Conservation (phyloP, 805 yeast genomes). For the Blastobotrys chiropterorum region DNA sequence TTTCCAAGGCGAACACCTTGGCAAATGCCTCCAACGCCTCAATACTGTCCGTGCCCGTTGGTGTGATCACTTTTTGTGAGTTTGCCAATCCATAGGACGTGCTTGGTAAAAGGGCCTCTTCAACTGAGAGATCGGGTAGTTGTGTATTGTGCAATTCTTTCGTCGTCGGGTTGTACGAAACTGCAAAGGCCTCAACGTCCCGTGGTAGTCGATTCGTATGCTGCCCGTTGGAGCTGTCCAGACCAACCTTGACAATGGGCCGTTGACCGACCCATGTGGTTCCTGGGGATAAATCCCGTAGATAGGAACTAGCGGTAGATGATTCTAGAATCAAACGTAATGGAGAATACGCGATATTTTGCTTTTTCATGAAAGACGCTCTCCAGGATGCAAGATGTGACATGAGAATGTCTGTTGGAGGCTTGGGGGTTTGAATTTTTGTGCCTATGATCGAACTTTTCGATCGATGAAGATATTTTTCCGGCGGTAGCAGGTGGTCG, state of each 20-base stretch:
- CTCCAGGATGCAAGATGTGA: conserved; percentile 16
- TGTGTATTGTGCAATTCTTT: not conserved
- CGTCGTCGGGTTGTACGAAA: not conserved
- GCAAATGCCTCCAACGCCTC: conserved; percentile 1
- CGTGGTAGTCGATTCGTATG: not conserved
- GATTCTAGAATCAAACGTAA: not conserved
- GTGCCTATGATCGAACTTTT: no score
- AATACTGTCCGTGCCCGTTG: not conserved
- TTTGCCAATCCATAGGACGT: not conserved
- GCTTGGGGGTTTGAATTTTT: conserved; percentile 6
- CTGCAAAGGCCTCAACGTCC: not conserved
- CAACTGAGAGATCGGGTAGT: not conserved
- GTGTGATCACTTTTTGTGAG: not conserved
- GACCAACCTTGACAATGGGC: not conserved
- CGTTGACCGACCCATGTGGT: not conserved
- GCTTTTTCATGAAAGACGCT: not conserved
- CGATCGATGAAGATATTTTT: not conserved
- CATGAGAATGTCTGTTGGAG: conserved; percentile 22
- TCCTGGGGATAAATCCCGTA: not conserved
- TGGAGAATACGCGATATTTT: not conserved
- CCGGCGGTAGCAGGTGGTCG: conserved; percentile 17
- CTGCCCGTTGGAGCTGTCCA: not conserved
- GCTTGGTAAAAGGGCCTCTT: not conserved
- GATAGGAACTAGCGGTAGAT: not conserved
- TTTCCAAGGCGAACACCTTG: not conserved